phyloP scores from a whole-genome alignment of 2,329 filamentous ascomycete genomes.

The Pezicula rhizophila region DNA sequence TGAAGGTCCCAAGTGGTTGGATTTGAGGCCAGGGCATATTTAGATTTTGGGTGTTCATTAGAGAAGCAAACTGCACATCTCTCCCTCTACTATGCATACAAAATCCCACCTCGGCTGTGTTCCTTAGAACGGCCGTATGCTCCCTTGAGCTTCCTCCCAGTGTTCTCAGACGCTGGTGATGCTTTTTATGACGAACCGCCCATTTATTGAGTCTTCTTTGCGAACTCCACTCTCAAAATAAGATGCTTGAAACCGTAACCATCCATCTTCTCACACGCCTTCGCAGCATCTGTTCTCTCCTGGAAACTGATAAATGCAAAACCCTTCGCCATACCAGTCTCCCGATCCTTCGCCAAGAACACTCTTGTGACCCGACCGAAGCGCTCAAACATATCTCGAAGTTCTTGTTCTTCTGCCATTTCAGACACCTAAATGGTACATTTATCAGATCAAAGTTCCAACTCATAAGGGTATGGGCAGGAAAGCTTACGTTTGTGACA shows the following conservation, averaged over 20 bases:
- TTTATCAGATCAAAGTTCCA: conserved; percentile 10
- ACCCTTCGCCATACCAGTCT: conserved; percentile 93
- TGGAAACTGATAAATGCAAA: conserved; percentile 98
- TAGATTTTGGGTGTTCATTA: too few species aligned
- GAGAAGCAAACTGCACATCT: too few species aligned
- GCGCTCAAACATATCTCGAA: conserved; percentile 96
- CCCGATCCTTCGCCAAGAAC: conserved; percentile 95
- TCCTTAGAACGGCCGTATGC: too few species aligned
- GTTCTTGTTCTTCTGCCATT: conserved; percentile 90
- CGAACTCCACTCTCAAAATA: conserved; percentile 82
- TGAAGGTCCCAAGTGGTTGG: too few species aligned
- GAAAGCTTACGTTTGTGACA: conserved; percentile 83
- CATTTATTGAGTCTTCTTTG: conserved; percentile 56
- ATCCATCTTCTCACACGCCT: conserved; percentile 96
- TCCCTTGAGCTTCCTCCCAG: neutral
- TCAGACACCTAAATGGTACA: conserved; percentile 67
- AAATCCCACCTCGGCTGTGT: too few species aligned
- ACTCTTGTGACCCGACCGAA: conserved; percentile 96
- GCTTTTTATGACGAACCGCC: too few species aligned
- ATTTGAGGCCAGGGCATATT: too few species aligned
- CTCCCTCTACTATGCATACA: too few species aligned
- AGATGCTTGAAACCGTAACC: conserved; percentile 87
- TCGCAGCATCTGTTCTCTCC: conserved; percentile 81
- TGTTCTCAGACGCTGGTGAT: neutral
- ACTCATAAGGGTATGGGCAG: neutral